These are phyloP conservation scores for Pseudogymnoascus sp. DNA, from an alignment of 2,329 filamentous ascomycete species.

Conservation along the genomic window DNA sequence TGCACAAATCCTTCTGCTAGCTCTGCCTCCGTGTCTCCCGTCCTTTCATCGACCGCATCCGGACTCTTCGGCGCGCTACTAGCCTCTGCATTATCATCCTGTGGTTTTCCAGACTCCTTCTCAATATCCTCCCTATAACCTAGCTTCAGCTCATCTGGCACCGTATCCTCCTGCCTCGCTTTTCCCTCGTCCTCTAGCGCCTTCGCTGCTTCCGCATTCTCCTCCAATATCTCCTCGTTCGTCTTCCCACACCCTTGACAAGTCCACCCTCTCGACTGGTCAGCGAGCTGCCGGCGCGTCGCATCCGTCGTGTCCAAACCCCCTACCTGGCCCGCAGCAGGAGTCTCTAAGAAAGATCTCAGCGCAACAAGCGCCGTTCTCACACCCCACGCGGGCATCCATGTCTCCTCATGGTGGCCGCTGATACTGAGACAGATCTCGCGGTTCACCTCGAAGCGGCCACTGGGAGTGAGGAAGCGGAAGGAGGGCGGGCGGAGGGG, in stretches of 20 bases:
- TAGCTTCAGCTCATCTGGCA: constrained; percentile 49
- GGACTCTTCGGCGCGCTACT: neutral
- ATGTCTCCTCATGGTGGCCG: constrained; percentile 95
- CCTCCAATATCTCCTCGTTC: constrained; percentile 66
- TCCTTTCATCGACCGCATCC: neutral
- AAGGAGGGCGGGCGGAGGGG: constrained; percentile 90
- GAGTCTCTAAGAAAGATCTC: constrained; percentile 86
- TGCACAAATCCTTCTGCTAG: constrained; percentile 51
- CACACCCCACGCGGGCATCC: constrained; percentile 97
- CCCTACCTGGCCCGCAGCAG: constrained; percentile 79
- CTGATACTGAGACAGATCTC: constrained; percentile 94
- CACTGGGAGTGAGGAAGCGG: constrained; percentile 85
- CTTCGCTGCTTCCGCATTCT: constrained; percentile 51
- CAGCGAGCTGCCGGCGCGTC: constrained; percentile 61
- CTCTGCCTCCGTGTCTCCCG: constrained; percentile 35
- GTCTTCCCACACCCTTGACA: constrained; percentile 63
- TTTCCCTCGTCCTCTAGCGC: constrained; percentile 32
- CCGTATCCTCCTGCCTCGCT: constrained; percentile 29
- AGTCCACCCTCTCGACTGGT: constrained; percentile 53
- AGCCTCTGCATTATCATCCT: constrained; percentile 10
- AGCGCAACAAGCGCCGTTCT: constrained; percentile 76
- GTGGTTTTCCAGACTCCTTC: constrained; percentile 23
- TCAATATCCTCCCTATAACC: constrained; percentile 66
- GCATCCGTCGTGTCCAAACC: constrained; percentile 69
- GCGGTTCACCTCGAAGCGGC: constrained; percentile 90